Evolutionary conservation across 345 rosid genomes (phyloP).

Genomic region (Salix koriyanagi): DNA sequence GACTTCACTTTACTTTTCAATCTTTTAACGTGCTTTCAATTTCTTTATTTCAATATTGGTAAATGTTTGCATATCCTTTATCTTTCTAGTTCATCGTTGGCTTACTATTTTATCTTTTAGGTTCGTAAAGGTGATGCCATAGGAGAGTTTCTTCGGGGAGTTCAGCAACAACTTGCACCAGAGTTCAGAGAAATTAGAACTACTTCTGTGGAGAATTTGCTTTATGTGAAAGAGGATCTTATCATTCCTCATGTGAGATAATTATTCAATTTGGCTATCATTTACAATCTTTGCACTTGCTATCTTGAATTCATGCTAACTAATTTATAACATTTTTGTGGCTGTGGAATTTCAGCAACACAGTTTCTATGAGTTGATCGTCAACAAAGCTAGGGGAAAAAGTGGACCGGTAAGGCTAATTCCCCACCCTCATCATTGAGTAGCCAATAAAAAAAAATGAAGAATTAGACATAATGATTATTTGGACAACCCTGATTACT

Average conservation of each 20-base stretch:
- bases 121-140: slow-evolving; percentile 84
- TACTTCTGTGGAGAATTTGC: slow-evolving; percentile 85
- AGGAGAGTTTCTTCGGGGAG: slow-evolving; percentile 84
- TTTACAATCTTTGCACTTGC: neutral
- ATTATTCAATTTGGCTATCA: neutral
- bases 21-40: slow-evolving; percentile 1
- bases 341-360: slow-evolving; percentile 73
- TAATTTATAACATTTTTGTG: slow-evolving; percentile 1
- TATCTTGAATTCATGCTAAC: slow-evolving; percentile 1
- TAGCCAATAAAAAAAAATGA: neutral
- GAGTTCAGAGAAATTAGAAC: slow-evolving; percentile 96
- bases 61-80: neutral
- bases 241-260: slow-evolving; percentile 92
- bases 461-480: neutral
- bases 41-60: neutral
- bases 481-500: neutral
- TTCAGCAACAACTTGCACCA: slow-evolving; percentile 98
- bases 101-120: slow-evolving; percentile 28
- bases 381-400: slow-evolving; percentile 97
- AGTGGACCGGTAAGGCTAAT: slow-evolving; percentile 87
- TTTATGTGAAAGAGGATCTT: slow-evolving; percentile 96
- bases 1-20: slow-evolving; percentile 7
- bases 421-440: neutral
- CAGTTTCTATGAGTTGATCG: slow-evolving; percentile 92
- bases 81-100: neutral